Evolutionary conservation across 2,329 filamentous ascomycete species (phyloP), one percentile per base, ranked within the genome.

Genomic region (Clonostachys byssicola): DNA sequence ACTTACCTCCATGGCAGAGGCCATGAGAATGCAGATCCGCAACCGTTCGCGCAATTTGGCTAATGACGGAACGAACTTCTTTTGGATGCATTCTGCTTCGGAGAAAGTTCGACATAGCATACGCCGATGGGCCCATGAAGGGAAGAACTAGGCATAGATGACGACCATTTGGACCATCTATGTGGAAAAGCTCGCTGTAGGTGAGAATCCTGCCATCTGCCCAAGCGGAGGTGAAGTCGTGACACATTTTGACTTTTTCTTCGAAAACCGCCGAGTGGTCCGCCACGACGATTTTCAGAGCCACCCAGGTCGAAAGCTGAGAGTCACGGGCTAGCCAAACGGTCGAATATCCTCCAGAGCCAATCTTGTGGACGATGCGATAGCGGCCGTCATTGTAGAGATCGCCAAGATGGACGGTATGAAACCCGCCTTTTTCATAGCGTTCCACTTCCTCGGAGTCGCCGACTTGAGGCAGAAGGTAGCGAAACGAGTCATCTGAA

Each of bases 351-450:
- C 65, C 66, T 20, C 72, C 71, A 47, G 55, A 66, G 34, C 71
- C 70, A 34, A 75, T 54, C 55, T 76, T 76, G 47, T 72, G 64
- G 44, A 70, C 52, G 42, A 74, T 56, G 40, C 60, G 59, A 51
- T 76, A 77, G 47, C 63, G 49, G 12, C 12, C 30, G n/a, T 46
- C 47, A 16, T 30, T 7, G 14, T 20, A 30, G 12, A 2, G 10
- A 33, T 43, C 41, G 16, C 34, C 9, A 20, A 43, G 12, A 16
- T 43, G 41, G 8, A 68, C 59, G 9, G 70, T 68, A 54, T 73
- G 67, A 48, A 63, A 72, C 17, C 67, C 67, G 8, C 67, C 66
- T 12, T 52, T 51, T 34, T 50, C 48, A 53, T 71, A 70, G 34
- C 53, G 18, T 23, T 57, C 49, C 6, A 57, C 50, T 6, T 43